These are phyloP conservation scores for Pharus latifolius DNA, from an alignment of 176 grass and related monocot species.

Conservation along the genomic window DNA sequence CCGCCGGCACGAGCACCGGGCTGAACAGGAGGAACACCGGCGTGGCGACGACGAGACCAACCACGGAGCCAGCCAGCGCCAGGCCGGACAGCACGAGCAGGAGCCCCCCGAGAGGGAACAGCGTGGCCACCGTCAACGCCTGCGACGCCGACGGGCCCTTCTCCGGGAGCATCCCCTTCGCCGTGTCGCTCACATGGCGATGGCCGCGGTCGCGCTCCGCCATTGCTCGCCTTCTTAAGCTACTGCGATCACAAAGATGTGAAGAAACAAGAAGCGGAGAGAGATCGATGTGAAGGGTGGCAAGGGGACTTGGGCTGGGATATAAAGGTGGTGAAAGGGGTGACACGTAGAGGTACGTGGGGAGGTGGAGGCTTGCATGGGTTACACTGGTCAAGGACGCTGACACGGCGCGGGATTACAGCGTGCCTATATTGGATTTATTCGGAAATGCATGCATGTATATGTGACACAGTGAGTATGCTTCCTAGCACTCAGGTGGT, in stretches of 20 bases:
- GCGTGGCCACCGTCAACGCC: slow-evolving; percentile 72
- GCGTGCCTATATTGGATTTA: background rate
- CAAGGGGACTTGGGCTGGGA: background rate
- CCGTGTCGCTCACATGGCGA: slow-evolving; percentile 11
- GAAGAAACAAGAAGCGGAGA: background rate
- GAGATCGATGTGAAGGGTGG: background rate
- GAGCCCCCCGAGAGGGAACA: slow-evolving; percentile 71
- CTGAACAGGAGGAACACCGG: slow-evolving; percentile 91
- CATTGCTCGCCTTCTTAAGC: slow-evolving; percentile 4
- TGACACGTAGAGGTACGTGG: slow-evolving; percentile 79
- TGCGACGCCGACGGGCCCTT: slow-evolving; percentile 67
- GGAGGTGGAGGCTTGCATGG: slow-evolving; percentile 36
- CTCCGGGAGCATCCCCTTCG: slow-evolving; percentile 51
- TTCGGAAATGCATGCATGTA: background rate
- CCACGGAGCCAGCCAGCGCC: slow-evolving; percentile 43
- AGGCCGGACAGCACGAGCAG: slow-evolving; percentile 63
- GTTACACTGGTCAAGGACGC: slow-evolving; percentile 19
- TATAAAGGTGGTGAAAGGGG: slow-evolving; percentile 37
- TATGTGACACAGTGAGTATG: too few relatives aligned
- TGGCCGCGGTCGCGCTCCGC: slow-evolving; percentile 33
- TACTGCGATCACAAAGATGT: too few relatives aligned
- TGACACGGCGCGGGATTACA: slow-evolving; percentile 10
- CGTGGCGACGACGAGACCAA: slow-evolving; percentile 50
- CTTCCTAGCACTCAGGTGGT: too few relatives aligned
- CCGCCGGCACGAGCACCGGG: slow-evolving; percentile 67